Percentiles rank a stretch among this genome's conserved stretches.
These are phyloP conservation scores for Achlya hypogyna DNA, from an alignment of 352 stramenopile genomes.

Conservation along the genomic window DNA sequence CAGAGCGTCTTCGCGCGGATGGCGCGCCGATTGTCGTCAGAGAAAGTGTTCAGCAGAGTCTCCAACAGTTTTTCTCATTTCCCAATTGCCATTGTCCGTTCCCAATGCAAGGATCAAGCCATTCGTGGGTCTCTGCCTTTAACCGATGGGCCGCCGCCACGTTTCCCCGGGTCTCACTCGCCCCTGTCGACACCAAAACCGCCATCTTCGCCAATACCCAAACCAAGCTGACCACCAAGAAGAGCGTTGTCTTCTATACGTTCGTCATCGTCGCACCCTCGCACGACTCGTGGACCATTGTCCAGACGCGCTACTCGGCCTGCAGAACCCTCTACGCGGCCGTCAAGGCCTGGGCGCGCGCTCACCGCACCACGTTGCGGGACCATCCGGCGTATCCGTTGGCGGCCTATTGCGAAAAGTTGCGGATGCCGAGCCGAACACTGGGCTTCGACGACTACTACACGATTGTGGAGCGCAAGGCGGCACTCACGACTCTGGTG, in stretches of 20 bases:
- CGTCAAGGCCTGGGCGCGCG: neutral
- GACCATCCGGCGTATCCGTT: neutral
- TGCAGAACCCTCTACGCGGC: neutral
- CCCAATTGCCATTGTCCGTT: too few species aligned
- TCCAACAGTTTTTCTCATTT: too few species aligned
- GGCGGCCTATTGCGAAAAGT: neutral
- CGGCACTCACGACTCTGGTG: neutral
- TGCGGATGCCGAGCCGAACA: neutral
- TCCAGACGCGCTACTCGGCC: neutral
- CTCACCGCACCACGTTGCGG: neutral
- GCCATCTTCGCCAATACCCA: too few species aligned
- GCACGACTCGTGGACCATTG: neutral
- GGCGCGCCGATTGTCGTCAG: too few species aligned
- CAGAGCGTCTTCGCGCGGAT: too few species aligned
- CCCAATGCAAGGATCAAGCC: too few species aligned
- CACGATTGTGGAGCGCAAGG: neutral
- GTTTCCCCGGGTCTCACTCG: too few species aligned
- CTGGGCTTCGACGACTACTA: conserved; percentile 5
- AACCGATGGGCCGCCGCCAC: too few species aligned
- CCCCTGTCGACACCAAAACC: too few species aligned
- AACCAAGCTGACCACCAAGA: too few species aligned
- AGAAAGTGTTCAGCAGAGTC: too few species aligned
- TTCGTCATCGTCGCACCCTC: neutral
- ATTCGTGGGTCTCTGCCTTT: too few species aligned
- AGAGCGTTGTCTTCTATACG: neutral